These are phyloP conservation scores for Geum urbanum DNA, from an alignment of 306 rosid genomes.

Conservation along the genomic window DNA sequence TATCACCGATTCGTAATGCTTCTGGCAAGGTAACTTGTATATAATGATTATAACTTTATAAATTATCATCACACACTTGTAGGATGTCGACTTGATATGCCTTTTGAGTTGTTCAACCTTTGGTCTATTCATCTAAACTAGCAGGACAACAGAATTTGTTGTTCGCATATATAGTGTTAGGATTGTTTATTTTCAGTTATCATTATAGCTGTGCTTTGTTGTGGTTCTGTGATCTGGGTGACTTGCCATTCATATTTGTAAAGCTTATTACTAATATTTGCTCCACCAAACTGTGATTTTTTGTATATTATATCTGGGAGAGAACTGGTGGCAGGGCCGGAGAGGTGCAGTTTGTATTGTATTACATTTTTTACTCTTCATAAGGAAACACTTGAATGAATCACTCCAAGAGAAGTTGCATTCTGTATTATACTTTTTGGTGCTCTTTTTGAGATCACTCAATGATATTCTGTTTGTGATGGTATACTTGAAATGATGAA, in stretches of 20 bases:
- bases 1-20: constrained; percentile 82
- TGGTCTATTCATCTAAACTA: constrained; percentile 1
- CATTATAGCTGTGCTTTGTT: neutral
- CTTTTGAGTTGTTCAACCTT: neutral
- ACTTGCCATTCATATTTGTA: neutral
- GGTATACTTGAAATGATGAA: neutral
- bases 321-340: neutral
- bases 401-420: constrained; percentile 1
- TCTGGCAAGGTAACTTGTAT: constrained; percentile 73
- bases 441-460: neutral
- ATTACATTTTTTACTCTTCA: neutral
- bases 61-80: no score
- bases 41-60: neutral
- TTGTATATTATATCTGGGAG: neutral
- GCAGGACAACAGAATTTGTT: neutral
- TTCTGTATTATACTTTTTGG: neutral
- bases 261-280: neutral
- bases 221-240: neutral
- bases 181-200: neutral
- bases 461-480: neutral
- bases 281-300: neutral
- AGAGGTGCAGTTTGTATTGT: neutral
- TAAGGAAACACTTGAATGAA: neutral
- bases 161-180: neutral
- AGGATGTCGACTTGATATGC: neutral